Evolutionary conservation across 306 rosid genomes (phyloP).

Genomic region (Cicer yamashitae): DNA sequence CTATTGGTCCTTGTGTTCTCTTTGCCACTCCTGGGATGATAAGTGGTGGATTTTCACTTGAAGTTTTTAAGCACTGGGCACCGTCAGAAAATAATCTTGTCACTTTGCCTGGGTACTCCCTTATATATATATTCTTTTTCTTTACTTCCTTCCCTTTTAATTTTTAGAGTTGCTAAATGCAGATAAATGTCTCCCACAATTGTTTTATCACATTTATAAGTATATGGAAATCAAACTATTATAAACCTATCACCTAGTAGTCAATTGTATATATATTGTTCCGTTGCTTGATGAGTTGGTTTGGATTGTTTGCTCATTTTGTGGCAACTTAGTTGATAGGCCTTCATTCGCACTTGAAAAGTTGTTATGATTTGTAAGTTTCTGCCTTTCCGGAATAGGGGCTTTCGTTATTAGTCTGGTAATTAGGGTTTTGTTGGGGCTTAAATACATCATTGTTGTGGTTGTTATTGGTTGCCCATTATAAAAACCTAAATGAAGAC

Average conservation of each 20-base stretch:
- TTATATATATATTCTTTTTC: slow-evolving; percentile 5
- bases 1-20: slow-evolving; percentile 96
- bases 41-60: slow-evolving; percentile 90
- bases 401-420: neutral
- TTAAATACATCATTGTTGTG: neutral
- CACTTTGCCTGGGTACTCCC: slow-evolving; percentile 77
- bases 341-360: slow-evolving; percentile 3
- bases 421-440: slow-evolving; percentile 10
- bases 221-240: slow-evolving; percentile 26
- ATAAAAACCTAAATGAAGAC: neutral
- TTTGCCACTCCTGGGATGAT: slow-evolving; percentile 99
- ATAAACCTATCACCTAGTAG: neutral
- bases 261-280: neutral
- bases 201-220: slow-evolving; percentile 8
- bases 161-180: slow-evolving; percentile 19
- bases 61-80: slow-evolving; percentile 95
- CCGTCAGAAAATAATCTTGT: slow-evolving; percentile 81
- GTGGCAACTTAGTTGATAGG: neutral
- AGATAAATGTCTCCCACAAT: slow-evolving; percentile 13
- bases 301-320: neutral
- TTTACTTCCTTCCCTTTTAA: neutral
- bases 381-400: neutral
- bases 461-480: slow-evolving; percentile 33
- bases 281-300: neutral
- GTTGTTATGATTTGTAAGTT: slow-evolving; percentile 11